phyloP scores from a whole-genome alignment of 2,329 filamentous ascomycete species.

The Proliferodiscus dingleyae region DNA sequence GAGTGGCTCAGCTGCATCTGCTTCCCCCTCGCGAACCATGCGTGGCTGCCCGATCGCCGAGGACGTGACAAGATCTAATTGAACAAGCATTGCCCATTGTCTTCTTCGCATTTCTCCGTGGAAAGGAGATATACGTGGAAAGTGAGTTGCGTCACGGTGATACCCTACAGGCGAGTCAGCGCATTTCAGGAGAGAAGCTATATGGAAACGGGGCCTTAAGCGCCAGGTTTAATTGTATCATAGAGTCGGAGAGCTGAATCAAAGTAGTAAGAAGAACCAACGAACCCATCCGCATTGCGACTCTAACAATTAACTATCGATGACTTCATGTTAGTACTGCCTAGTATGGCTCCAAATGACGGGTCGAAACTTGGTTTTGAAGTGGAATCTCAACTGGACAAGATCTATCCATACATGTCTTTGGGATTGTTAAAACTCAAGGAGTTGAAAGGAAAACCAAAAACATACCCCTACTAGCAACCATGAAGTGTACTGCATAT shows the following conservation, averaged over 20 bases:
- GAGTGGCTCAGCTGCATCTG: slow-evolving; percentile 54
- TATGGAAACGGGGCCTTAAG: neutral
- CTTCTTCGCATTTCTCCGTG: slow-evolving; percentile 58
- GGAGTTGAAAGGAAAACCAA: too few species aligned
- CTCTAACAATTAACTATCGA: slow-evolving; percentile 45
- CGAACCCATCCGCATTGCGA: slow-evolving; percentile 49
- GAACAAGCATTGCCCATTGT: slow-evolving; percentile 48
- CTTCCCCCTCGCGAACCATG: slow-evolving; percentile 58
- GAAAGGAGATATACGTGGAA: slow-evolving; percentile 42
- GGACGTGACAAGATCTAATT: slow-evolving; percentile 58
- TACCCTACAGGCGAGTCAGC: slow-evolving; percentile 29
- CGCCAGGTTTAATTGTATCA: neutral
- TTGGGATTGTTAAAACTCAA: neutral
- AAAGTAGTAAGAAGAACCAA: neutral
- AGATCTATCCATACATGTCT: too few species aligned
- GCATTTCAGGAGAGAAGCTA: neutral
- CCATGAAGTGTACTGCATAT: slow-evolving; percentile 34
- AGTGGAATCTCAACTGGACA: too few species aligned
- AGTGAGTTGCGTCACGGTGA: slow-evolving; percentile 47
- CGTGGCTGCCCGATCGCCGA: slow-evolving; percentile 63
- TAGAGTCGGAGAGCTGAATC: neutral
- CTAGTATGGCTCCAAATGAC: too few species aligned
- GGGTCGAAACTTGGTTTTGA: too few species aligned
- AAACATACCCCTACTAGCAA: too few species aligned
- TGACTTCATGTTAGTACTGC: slow-evolving; percentile 36